Conservation (phyloP, 2,329 filamentous ascomycete genomes). For the Trichophyton simii region DNA sequence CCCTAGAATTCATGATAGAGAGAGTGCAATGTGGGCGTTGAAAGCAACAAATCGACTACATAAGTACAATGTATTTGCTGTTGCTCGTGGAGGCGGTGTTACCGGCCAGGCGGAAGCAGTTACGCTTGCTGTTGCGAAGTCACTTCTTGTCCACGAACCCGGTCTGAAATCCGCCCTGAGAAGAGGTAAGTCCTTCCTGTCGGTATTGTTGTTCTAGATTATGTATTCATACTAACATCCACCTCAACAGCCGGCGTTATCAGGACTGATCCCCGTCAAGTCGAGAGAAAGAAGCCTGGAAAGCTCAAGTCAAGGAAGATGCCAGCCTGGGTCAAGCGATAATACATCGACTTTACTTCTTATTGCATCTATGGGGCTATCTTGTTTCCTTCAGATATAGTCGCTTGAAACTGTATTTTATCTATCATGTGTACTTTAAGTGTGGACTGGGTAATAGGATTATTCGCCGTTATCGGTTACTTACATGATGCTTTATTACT, state of each 20-base stretch:
- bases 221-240: not conserved
- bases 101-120: slow-evolving; percentile 94
- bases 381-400: not conserved
- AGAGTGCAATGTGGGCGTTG: slow-evolving; percentile 85
- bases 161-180: slow-evolving; percentile 75
- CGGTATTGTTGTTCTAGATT: not conserved
- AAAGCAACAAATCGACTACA: slow-evolving; percentile 70
- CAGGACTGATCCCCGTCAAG: slow-evolving; percentile 76
- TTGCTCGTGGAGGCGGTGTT: slow-evolving; percentile 72
- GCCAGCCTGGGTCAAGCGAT: slow-evolving; percentile 92
- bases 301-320: slow-evolving; percentile 95
- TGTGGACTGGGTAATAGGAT: not conserved
- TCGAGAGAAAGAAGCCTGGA: slow-evolving; percentile 97
- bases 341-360: slow-evolving; percentile 11
- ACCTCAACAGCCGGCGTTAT: slow-evolving; percentile 64
- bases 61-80: slow-evolving; percentile 93
- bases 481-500: not conserved
- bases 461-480: not conserved
- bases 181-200: slow-evolving; percentile 51
- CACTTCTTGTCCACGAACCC: slow-evolving; percentile 80
- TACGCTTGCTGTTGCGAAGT: slow-evolving; percentile 78
- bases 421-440: not conserved
- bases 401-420: not conserved
- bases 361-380: not conserved
- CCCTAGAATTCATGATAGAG: slow-evolving; percentile 78